Evolutionary conservation across 2,329 filamentous ascomycete genomes (phyloP).

Genomic region (Curvularia sp.): DNA sequence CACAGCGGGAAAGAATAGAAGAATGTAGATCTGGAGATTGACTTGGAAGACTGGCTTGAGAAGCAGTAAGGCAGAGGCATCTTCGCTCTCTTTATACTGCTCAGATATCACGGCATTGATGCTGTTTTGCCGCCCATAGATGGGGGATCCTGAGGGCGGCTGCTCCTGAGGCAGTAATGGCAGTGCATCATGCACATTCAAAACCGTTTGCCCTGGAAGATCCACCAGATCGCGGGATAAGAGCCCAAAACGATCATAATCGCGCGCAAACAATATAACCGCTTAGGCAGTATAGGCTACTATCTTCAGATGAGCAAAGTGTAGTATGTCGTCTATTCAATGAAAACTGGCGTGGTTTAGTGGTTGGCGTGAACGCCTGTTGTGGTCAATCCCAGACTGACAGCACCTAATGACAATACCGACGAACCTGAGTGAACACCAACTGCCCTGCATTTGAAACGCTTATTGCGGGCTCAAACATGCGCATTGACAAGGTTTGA

Average conservation of each 20-base stretch:
- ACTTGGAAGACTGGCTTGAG: slow-evolving; percentile 24
- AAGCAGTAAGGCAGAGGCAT: slow-evolving; percentile 3
- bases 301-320: background rate
- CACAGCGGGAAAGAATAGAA: slow-evolving; percentile 25
- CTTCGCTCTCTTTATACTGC: slow-evolving; percentile 4
- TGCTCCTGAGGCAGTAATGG: slow-evolving; percentile 13
- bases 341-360: background rate
- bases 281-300: background rate
- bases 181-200: slow-evolving; percentile 12
- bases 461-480: slow-evolving; percentile 8
- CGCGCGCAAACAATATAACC: slow-evolving; percentile 7
- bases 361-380: background rate
- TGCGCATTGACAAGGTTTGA: slow-evolving; percentile 18
- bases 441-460: slow-evolving; percentile 13
- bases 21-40: slow-evolving; percentile 20
- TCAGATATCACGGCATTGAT: slow-evolving; percentile 5
- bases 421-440: slow-evolving; percentile 4
- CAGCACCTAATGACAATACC: background rate
- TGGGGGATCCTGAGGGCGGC: background rate
- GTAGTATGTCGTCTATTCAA: background rate
- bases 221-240: slow-evolving; percentile 7
- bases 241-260: slow-evolving; percentile 8
- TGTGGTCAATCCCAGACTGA: background rate
- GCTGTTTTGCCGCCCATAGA: slow-evolving; percentile 3
- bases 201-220: slow-evolving; percentile 12